phyloP scores from a whole-genome alignment of 352 stramenopile genomes.

The Paralagenidium karlingii region DNA sequence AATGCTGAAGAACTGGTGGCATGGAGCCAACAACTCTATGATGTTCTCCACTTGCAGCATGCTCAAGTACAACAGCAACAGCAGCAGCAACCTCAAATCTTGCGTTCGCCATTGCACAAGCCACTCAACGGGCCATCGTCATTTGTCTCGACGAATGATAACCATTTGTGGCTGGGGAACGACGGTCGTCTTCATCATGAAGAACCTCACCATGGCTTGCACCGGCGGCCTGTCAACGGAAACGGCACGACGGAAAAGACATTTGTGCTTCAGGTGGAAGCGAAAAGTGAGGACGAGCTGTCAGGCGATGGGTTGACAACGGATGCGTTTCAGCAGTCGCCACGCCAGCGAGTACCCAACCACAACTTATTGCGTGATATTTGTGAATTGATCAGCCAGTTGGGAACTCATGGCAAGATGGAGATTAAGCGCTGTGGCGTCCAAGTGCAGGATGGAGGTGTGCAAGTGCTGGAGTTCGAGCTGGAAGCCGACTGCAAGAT shows the following conservation, averaged over 20 bases:
- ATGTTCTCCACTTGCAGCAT: slow-evolving; percentile 42
- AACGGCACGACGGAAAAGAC: slow-evolving; percentile 2
- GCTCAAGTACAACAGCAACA: slow-evolving; percentile 1
- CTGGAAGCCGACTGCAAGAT: too few relatives aligned
- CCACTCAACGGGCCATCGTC: not conserved
- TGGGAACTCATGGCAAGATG: slow-evolving; percentile 30
- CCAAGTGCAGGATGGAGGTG: slow-evolving; percentile 50
- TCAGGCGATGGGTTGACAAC: slow-evolving; percentile 2
- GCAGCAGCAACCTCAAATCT: too few relatives aligned
- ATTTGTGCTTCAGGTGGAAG: slow-evolving; percentile 61
- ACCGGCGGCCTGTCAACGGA: slow-evolving; percentile 3
- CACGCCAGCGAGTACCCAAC: slow-evolving; percentile 41
- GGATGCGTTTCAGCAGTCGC: not conserved
- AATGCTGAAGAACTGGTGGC: slow-evolving; percentile 52
- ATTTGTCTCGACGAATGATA: not conserved
- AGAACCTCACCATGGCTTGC: slow-evolving; percentile 9
- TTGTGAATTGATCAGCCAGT: slow-evolving; percentile 56
- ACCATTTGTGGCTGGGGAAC: not conserved
- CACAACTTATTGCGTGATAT: slow-evolving; percentile 82
- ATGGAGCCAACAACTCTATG: slow-evolving; percentile 70
- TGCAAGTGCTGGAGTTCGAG: slow-evolving; percentile 69
- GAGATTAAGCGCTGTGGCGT: slow-evolving; percentile 78
- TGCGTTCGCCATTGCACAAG: slow-evolving; percentile 29
- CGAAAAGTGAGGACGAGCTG: slow-evolving; percentile 19
- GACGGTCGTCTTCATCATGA: not conserved